phyloP scores from a whole-genome alignment of 306 rosid genomes.

The Gastrolobium villosum region DNA sequence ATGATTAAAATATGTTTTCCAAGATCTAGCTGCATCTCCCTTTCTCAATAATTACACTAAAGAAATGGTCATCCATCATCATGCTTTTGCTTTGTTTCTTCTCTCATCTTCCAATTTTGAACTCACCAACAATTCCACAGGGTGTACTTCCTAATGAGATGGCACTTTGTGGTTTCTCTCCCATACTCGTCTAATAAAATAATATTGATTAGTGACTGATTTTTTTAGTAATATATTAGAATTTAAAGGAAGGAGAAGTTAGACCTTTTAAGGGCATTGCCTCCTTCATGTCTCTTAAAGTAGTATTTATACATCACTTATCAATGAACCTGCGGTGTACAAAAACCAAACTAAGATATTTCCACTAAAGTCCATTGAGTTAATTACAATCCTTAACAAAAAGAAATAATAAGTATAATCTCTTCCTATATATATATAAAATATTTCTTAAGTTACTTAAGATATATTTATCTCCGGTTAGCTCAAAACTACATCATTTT shows the following conservation, averaged over 20 bases:
- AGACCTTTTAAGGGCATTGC: background rate
- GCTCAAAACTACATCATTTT: too few relatives aligned
- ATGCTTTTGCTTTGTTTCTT: conserved; percentile 31
- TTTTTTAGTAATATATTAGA: background rate
- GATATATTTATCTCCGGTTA: too few relatives aligned
- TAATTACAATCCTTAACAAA: too few relatives aligned
- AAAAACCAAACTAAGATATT: background rate
- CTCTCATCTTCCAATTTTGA: conserved; percentile 23
- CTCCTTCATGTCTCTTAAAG: background rate
- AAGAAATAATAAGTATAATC: too few relatives aligned
- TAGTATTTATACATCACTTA: background rate
- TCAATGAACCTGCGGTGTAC: background rate
- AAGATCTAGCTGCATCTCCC: conserved; percentile 43
- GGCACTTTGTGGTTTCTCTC: conserved; percentile 34
- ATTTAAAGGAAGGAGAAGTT: background rate
- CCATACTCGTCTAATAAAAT: background rate
- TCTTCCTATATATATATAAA: too few relatives aligned
- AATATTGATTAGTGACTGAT: background rate
- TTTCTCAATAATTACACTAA: conserved; percentile 39
- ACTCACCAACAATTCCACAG: background rate
- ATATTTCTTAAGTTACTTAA: too few relatives aligned
- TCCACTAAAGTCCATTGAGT: background rate
- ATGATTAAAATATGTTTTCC: conserved; percentile 15
- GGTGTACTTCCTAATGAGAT: conserved; percentile 25
- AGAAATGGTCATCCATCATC: conserved; percentile 28